phyloP scores from a whole-genome alignment of 305 asterid genomes.

The Fraxinus velutina region DNA sequence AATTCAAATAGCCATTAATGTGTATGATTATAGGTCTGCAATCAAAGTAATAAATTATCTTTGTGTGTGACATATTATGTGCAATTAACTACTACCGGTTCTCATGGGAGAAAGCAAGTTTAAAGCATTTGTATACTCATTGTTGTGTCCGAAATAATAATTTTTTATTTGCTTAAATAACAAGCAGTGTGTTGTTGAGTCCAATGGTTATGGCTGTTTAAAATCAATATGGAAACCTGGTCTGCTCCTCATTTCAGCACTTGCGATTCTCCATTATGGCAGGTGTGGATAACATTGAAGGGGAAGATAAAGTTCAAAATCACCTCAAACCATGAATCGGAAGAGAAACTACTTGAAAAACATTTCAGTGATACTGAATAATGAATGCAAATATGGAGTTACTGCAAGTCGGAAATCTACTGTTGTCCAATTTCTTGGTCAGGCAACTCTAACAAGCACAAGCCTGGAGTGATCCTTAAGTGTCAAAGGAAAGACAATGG shows the following conservation, averaged over 20 bases:
- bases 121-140: too few species aligned
- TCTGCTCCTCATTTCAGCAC: slow-evolving; percentile 7
- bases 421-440: slow-evolving; percentile 23
- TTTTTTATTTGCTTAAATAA: background rate
- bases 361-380: slow-evolving; percentile 7
- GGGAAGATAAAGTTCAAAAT: slow-evolving; percentile 48
- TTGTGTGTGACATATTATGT: too few species aligned
- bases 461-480: slow-evolving; percentile 31
- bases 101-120: background rate
- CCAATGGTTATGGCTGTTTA: slow-evolving; percentile 22
- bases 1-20: background rate
- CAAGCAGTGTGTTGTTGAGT: slow-evolving; percentile 23
- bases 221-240: slow-evolving; percentile 6
- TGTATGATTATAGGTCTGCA: background rate
- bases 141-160: background rate
- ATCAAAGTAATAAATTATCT: background rate
- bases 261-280: slow-evolving; percentile 29
- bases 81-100: too few species aligned
- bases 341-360: slow-evolving; percentile 21
- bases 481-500: slow-evolving; percentile 38
- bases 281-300: slow-evolving; percentile 24
- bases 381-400: slow-evolving; percentile 14
- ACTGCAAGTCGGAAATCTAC: slow-evolving; percentile 7
- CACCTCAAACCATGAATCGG: slow-evolving; percentile 30
- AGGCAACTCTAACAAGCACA: slow-evolving; percentile 40